Evolutionary conservation across 83 land plant genomes (phyloP).

Genomic region (Picea abies): DNA sequence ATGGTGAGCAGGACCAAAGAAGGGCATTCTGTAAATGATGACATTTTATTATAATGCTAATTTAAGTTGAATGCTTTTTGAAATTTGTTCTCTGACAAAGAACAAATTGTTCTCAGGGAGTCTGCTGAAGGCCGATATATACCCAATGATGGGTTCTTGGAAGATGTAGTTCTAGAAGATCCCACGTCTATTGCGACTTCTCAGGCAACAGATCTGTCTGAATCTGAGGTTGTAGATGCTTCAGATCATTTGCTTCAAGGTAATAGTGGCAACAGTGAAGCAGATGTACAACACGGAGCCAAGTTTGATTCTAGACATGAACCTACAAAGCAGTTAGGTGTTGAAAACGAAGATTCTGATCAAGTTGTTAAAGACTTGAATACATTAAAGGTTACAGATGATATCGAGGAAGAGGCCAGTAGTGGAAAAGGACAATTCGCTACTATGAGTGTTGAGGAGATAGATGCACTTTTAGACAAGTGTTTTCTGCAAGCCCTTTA

Average conservation of each 20-base stretch:
- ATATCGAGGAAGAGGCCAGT: constrained; percentile 23
- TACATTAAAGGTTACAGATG: constrained; percentile 35
- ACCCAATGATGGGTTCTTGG: constrained; percentile 90
- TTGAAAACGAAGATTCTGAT: constrained; percentile 14
- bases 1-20: constrained; percentile 46
- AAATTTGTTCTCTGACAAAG: neutral
- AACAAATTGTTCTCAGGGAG: constrained; percentile 48
- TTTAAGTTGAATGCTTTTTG: neutral
- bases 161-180: constrained; percentile 75
- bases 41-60: neutral
- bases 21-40: neutral
- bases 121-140: constrained; percentile 80
- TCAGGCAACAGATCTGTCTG: constrained; percentile 21
- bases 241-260: constrained; percentile 7
- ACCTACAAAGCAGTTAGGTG: constrained; percentile 1
- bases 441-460: constrained; percentile 52
- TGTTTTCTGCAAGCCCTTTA: constrained; percentile 91
- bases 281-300: constrained; percentile 15
- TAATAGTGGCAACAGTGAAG: constrained; percentile 4
- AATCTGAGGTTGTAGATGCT: constrained; percentile 21
- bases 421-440: constrained; percentile 29
- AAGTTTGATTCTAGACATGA: constrained; percentile 12
- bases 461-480: constrained; percentile 70
- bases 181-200: constrained; percentile 38
- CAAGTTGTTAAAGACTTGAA: constrained; percentile 22